These are phyloP conservation scores for Ceratorhiza oryzae-sativae DNA, from an alignment of 1,284 basidiomycete species.

Conservation along the genomic window DNA sequence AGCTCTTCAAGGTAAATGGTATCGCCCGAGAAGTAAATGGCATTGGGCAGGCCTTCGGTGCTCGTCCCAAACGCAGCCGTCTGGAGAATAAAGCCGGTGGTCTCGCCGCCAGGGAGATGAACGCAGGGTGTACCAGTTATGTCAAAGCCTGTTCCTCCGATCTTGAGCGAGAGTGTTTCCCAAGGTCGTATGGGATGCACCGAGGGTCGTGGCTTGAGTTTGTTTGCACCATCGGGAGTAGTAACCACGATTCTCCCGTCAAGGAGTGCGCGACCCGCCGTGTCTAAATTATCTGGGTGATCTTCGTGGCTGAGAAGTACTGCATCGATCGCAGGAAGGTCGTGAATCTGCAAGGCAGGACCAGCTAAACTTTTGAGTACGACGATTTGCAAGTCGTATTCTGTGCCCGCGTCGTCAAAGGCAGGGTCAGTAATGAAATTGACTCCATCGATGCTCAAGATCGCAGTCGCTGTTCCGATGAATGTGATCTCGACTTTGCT, in stretches of 20 bases:
- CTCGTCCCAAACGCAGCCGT: constrained; percentile 22
- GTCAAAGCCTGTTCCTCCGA: constrained; percentile 37
- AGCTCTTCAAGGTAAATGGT: constrained; percentile 38
- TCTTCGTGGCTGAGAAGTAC: constrained; percentile 42
- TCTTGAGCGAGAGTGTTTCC: constrained; percentile 18
- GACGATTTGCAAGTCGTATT: constrained; percentile 1
- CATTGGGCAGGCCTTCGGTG: constrained; percentile 35
- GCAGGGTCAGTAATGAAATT: constrained; percentile 39
- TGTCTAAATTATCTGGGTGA: constrained; percentile 41
- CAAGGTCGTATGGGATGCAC: constrained; percentile 36
- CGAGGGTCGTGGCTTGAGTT: constrained; percentile 38
- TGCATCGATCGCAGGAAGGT: constrained; percentile 36
- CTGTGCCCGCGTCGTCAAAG: constrained; percentile 22
- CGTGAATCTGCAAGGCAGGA: constrained; percentile 26
- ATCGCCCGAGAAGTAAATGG: constrained; percentile 39
- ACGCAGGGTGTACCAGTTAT: constrained; percentile 40
- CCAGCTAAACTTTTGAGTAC: not conserved
- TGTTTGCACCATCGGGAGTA: constrained; percentile 37
- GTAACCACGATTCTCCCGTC: constrained; percentile 39
- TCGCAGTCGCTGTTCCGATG: constrained; percentile 39
- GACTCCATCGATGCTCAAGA: constrained; percentile 39
- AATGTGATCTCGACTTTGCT: constrained; percentile 39
- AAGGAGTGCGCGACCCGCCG: constrained; percentile 26
- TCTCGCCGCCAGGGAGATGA: constrained; percentile 36
- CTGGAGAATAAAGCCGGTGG: constrained; percentile 39